These are phyloP conservation scores for Erodium texanum DNA, from an alignment of 441 rosid species.

Conservation along the genomic window DNA sequence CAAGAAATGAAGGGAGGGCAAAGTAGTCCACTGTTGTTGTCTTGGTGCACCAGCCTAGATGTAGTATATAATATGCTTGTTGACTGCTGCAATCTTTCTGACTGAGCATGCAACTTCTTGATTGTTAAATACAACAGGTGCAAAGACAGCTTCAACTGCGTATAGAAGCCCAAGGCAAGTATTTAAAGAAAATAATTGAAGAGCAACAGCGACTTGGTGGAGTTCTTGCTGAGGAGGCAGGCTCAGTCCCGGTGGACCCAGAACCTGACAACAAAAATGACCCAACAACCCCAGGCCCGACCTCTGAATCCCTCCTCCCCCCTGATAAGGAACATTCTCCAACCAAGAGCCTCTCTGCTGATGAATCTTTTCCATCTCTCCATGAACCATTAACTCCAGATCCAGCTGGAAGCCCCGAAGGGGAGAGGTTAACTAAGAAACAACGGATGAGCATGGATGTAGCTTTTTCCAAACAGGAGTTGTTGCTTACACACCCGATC, in stretches of 20 bases:
- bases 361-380: constrained; percentile 29
- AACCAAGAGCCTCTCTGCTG: constrained; percentile 66
- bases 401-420: constrained; percentile 49
- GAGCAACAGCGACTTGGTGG: constrained; percentile 91
- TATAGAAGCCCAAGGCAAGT: constrained; percentile 95
- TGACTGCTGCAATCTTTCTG: constrained; percentile 2
- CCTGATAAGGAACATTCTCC: constrained; percentile 39
- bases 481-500: constrained; percentile 52
- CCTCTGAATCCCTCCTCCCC: constrained; percentile 40
- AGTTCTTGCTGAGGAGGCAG: constrained; percentile 36
- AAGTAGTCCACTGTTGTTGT: no score
- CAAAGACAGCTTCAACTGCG: constrained; percentile 95
- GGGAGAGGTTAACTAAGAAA: constrained; percentile 60
- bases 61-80: background rate
- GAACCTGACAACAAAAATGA: constrained; percentile 35
- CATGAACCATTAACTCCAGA: constrained; percentile 75
- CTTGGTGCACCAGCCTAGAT: no score
- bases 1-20: no score
- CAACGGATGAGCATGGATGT: constrained; percentile 24
- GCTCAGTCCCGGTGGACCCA: background rate
- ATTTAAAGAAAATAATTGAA: constrained; percentile 93
- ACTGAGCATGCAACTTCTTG: constrained; percentile 5
- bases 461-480: constrained; percentile 36
- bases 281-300: constrained; percentile 84
- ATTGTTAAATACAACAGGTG: constrained; percentile 44